Percentiles rank a stretch among this genome's conserved stretches.
Evolutionary conservation across 73 alveolate species (phyloP).

Genomic region (Paramecium biaurelia): DNA sequence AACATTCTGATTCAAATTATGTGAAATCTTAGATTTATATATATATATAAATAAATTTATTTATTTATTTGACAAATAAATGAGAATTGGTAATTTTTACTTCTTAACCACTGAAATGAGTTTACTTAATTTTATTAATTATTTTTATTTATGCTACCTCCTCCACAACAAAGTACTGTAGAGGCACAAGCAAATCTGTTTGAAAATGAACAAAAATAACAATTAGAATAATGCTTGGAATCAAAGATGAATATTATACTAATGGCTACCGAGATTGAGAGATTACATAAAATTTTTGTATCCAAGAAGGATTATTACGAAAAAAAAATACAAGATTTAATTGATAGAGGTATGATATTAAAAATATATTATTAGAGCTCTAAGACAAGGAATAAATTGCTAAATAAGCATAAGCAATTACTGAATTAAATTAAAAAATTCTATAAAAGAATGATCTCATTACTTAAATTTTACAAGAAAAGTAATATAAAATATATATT

Average conservation of each 20-base stretch:
- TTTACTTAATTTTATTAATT: background rate
- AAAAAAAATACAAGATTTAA: background rate
- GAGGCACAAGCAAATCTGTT: background rate
- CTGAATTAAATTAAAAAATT: background rate
- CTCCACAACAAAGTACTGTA: background rate
- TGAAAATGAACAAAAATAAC: background rate
- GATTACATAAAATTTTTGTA: background rate
- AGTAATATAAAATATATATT: background rate
- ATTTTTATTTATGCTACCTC: slow-evolving; percentile 12
- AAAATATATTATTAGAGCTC: background rate
- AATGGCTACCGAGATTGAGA: slow-evolving; percentile 19
- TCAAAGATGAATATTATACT: background rate
- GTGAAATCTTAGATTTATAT: background rate
- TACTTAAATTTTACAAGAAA: background rate
- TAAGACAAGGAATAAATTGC: background rate
- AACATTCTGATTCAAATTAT: background rate
- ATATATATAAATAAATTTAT: background rate
- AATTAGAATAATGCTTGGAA: background rate
- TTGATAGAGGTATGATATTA: background rate
- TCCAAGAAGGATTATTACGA: background rate
- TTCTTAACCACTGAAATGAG: slow-evolving; percentile 8
- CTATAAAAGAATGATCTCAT: background rate
- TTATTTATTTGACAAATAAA: background rate
- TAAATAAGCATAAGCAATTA: background rate
- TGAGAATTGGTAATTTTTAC: no score